These are phyloP conservation scores for Yamadazyma kanchanaburiensis DNA, from an alignment of 1,139 yeast genomes.

Conservation along the genomic window DNA sequence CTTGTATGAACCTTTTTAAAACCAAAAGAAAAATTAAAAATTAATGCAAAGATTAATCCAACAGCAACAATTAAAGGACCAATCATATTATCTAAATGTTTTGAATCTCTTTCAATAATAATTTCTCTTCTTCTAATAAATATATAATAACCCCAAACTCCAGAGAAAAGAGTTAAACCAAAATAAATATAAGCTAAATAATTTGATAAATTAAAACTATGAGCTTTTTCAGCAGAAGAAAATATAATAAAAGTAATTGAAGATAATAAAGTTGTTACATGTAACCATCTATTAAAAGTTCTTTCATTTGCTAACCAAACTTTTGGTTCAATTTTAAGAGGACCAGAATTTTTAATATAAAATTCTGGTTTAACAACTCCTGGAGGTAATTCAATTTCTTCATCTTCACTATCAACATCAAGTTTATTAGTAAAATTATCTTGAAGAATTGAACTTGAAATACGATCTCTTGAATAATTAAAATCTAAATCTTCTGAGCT, in stretches of 20 bases:
- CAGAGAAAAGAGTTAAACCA: slow-evolving; percentile 74
- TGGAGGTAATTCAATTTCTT: slow-evolving; percentile 77
- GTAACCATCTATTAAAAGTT: slow-evolving; percentile 94
- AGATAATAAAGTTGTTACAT: slow-evolving; percentile 84
- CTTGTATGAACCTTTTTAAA: slow-evolving; percentile 36
- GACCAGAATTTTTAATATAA: slow-evolving; percentile 84
- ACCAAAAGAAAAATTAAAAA: slow-evolving; percentile 70
- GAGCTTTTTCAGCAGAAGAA: slow-evolving; percentile 66
- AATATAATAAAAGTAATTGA: slow-evolving; percentile 83
- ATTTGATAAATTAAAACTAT: slow-evolving; percentile 54
- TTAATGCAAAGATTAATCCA: slow-evolving; percentile 64
- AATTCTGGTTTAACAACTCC: slow-evolving; percentile 83
- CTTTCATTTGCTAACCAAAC: slow-evolving; percentile 99
- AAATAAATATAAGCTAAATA: slow-evolving; percentile 77
- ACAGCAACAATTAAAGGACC: slow-evolving; percentile 82
- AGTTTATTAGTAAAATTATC: slow-evolving; percentile 22
- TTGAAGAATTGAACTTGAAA: slow-evolving; percentile 1
- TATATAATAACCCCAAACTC: slow-evolving; percentile 84
- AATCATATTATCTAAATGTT: slow-evolving; percentile 81
- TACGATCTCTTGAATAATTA: slow-evolving; percentile 3
- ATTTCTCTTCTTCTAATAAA: slow-evolving; percentile 68
- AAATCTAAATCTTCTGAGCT: slow-evolving; percentile 8
- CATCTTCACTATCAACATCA: slow-evolving; percentile 82
- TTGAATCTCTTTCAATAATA: slow-evolving; percentile 78
- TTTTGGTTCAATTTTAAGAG: slow-evolving; percentile 91